Conservation (phyloP, 495 filamentous ascomycete genomes). For the Penicillium paradoxum region DNA sequence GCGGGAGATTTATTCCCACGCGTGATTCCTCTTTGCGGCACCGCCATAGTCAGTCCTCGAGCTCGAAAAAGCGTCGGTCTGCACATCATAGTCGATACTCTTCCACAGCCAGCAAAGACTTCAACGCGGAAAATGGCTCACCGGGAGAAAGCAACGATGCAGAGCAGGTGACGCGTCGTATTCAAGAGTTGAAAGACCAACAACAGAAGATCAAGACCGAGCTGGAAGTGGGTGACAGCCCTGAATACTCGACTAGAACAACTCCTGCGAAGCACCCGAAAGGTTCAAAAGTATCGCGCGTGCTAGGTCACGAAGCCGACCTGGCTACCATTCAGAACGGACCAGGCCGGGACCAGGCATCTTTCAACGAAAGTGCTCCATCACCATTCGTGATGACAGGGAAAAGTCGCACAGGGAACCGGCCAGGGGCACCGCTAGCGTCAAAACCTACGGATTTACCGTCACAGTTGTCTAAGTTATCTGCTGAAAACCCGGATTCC, state of each 20-base stretch:
- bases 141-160: conserved; percentile 34
- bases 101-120: conserved; percentile 37
- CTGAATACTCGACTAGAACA: conserved; percentile 29
- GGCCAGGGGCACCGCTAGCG: conserved; percentile 40
- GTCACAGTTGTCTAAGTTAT: conserved; percentile 35
- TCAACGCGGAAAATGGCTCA: conserved; percentile 28
- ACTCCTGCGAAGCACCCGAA: conserved; percentile 22
- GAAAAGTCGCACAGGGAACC: conserved; percentile 46
- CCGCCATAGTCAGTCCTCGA: conserved; percentile 37
- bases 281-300: conserved; percentile 2
- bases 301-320: conserved; percentile 3
- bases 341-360: conserved; percentile 10
- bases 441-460: conserved; percentile 40
- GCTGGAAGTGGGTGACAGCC: conserved; percentile 31
- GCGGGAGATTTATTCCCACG: conserved; percentile 54
- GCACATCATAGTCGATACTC: conserved; percentile 38
- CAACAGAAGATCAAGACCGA: conserved; percentile 44
- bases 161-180: conserved; percentile 45
- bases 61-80: conserved; percentile 33
- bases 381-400: conserved; percentile 58
- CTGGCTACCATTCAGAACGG: conserved; percentile 14
- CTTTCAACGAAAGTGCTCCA: conserved; percentile 60
- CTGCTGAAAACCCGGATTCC: conserved; percentile 34
- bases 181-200: conserved; percentile 49
- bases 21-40: conserved; percentile 64